These are phyloP conservation scores for Rhizopogon parksii DNA, from an alignment of 1,284 basidiomycete genomes.

Conservation along the genomic window DNA sequence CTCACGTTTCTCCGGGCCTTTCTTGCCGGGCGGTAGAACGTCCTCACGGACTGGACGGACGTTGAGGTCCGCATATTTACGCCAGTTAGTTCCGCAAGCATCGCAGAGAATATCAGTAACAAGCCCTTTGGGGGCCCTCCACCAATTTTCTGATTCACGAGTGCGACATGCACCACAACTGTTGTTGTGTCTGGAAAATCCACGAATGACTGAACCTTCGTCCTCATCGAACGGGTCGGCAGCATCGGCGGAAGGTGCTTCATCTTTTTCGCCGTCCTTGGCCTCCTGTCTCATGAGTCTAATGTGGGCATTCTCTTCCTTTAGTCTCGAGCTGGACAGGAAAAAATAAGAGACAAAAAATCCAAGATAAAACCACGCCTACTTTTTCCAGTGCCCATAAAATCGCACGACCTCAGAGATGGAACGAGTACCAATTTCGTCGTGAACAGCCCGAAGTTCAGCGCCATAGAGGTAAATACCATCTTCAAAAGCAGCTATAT, in stretches of 20 bases:
- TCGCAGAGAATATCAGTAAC: conserved; percentile 71
- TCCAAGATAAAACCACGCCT: conserved; percentile 15
- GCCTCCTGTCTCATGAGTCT: conserved; percentile 41
- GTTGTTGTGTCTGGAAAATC: conserved; percentile 46
- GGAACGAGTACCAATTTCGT: conserved; percentile 64
- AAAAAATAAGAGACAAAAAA: conserved; percentile 13
- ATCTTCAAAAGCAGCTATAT: conserved; percentile 70
- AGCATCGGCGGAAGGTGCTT: conserved; percentile 28
- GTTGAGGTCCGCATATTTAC: conserved; percentile 84
- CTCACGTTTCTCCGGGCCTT: conserved; percentile 62
- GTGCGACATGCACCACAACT: conserved; percentile 76
- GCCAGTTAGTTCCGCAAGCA: conserved; percentile 73
- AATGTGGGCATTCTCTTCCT: conserved; percentile 56
- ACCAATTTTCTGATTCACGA: conserved; percentile 71
- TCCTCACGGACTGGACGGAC: conserved; percentile 68
- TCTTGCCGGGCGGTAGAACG: conserved; percentile 39
- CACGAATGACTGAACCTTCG: conserved; percentile 65
- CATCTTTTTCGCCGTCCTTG: conserved; percentile 36
- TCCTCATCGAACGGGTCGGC: conserved; percentile 52
- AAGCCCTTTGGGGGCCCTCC: conserved; percentile 79
- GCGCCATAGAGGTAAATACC: conserved; percentile 66
- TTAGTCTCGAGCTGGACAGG: conserved; percentile 46
- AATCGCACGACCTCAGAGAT: conserved; percentile 77
- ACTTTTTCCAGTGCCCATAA: conserved; percentile 86
- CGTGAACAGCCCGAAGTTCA: conserved; percentile 71